Percentiles rank a stretch among this genome's conserved stretches.
Evolutionary conservation across 352 stramenopile genomes (phyloP).

Genomic region (Pythium aquatile): DNA sequence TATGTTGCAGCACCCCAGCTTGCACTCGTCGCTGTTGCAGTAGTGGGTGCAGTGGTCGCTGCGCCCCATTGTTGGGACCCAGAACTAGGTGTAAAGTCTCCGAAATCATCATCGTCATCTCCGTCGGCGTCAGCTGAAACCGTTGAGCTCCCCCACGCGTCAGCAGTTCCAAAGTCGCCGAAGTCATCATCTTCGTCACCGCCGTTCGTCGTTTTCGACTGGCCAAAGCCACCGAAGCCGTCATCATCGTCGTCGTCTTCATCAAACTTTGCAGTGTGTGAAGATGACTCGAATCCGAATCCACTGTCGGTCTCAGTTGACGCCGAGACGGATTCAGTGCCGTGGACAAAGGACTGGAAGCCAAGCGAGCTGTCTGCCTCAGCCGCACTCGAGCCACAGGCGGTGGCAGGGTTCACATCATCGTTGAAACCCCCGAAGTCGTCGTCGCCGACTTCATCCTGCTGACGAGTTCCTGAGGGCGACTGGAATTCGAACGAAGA

Average conservation of each 20-base stretch:
- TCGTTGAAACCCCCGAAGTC: neutral
- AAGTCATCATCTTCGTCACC: conserved; percentile 24
- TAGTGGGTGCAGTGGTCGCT: neutral
- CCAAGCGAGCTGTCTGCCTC: neutral
- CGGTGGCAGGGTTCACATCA: neutral
- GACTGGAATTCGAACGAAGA: neutral
- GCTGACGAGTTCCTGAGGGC: neutral
- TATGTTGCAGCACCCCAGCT: neutral
- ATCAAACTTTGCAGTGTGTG: neutral
- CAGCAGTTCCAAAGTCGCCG: conserved; percentile 27
- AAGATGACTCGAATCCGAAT: neutral
- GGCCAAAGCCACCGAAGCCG: conserved; percentile 42
- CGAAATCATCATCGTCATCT: conserved; percentile 41
- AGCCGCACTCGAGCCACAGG: neutral
- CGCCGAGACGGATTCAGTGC: neutral
- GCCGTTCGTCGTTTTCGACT: conserved; percentile 15
- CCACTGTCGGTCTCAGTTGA: neutral
- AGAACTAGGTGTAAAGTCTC: conserved; percentile 30
- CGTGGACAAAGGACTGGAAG: neutral
- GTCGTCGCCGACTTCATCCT: neutral
- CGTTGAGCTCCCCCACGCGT: conserved; percentile 7
- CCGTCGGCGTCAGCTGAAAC: neutral
- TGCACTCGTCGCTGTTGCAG: neutral
- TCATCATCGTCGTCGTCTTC: conserved; percentile 13
- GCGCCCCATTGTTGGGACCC: conserved; percentile 16